Base-by-base conservation (phyloP, 2,329 filamentous ascomycete species). In the Laburnicola sp. region DNA sequence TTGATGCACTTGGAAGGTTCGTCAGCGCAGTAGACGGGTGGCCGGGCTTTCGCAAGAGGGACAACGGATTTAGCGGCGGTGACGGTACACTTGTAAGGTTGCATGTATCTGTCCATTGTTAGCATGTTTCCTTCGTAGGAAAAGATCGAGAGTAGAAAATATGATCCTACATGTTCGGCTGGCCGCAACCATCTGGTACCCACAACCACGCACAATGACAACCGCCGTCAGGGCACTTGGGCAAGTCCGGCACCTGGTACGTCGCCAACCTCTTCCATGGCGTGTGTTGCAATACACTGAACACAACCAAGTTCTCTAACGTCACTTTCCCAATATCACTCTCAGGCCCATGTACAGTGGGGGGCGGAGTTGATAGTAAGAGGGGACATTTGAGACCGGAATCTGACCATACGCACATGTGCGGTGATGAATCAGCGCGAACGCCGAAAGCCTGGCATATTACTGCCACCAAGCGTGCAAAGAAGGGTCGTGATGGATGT, bases 271-370 rank as follows among this genome's bases (percentile, higher is more conserved):
- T 63, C 48, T 74, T 69, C 71, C 72, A 74, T 2, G 72, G 72
- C 1, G 71, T 73, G 49, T 71, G 71, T 25, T 57, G 49, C 9
- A 60, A 35, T 10, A 79, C 76, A 0, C 74, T 75, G 53, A 82
- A 81, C 3, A 82, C 77, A 2, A 76, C 77, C n/a, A 81, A 66
- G 56, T 81, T 80, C 39, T 80, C 76, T 68, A 79, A 75, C 3
- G 73, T 78, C 3, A 81, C 78, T 26, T 75, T 69, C 37, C 63
- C 61, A 21, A 80, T 59, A n/a, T 81, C 74, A 6, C 69, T 71
- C 50, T 79, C 66, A 16, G 16, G 16, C 16, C 16, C 16, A 16
- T 16, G 16, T 16, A 16, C 16, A 16, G 16, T 16, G 16, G 16
- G 16, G 16, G 16, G 16, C 16, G 16, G 16, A 16, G 16, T 16